Percentiles rank a stretch among this genome's conserved stretches.
These are phyloP conservation scores for Blastobotrys proliferans DNA, from an alignment of 1,139 yeast species.

Conservation along the genomic window DNA sequence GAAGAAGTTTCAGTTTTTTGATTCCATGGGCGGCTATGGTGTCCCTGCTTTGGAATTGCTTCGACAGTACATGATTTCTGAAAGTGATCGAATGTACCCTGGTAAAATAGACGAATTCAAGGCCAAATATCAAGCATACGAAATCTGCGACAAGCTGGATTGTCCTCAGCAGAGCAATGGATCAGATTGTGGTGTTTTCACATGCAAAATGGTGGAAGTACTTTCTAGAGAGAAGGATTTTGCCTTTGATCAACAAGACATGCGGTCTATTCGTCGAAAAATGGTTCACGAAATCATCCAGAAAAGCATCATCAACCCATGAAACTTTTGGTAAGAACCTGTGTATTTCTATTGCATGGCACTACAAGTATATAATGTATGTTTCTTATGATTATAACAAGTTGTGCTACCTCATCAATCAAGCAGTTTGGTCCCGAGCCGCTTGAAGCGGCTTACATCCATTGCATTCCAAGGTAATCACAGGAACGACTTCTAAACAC, in stretches of 20 bases:
- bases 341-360: no score
- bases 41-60: conserved; percentile 49
- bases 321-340: no score
- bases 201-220: conserved; percentile 72
- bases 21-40: conserved; percentile 65
- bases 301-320: no score
- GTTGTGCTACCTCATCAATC: no score
- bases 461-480: no score
- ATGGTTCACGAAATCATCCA: conserved; percentile 53
- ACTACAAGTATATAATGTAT: no score
- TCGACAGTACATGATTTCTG: conserved; percentile 42
- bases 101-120: conserved; percentile 37
- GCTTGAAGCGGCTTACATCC: no score
- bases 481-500: no score
- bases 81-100: conserved; percentile 30
- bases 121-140: conserved; percentile 26
- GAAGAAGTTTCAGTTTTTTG: conserved; percentile 64
- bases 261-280: conserved; percentile 60
- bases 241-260: conserved; percentile 63
- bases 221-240: conserved; percentile 47
- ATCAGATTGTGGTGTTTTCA: conserved; percentile 91
- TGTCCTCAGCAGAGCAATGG: conserved; percentile 91
- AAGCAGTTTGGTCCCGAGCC: no score
- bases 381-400: no score
- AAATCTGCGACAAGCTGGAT: conserved; percentile 35